phyloP scores from a whole-genome alignment of 495 filamentous ascomycete species.

The Neurospora cerealis region DNA sequence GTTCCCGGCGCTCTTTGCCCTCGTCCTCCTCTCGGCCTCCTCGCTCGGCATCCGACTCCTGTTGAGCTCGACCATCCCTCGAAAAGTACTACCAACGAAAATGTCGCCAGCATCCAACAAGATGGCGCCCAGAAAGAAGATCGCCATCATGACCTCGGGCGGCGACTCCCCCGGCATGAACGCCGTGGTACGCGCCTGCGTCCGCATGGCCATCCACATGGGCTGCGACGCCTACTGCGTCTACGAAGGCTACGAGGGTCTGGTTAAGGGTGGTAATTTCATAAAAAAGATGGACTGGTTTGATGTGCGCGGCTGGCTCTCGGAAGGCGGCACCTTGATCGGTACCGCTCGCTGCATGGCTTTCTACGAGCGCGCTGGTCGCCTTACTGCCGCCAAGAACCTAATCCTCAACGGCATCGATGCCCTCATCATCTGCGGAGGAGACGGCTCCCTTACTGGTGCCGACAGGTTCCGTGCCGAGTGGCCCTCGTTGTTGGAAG shows the following conservation, averaged over 20 bases:
- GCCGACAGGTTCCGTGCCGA: slow-evolving; percentile 88
- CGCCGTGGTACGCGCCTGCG: slow-evolving; percentile 83
- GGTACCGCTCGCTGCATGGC: slow-evolving; percentile 85
- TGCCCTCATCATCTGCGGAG: slow-evolving; percentile 91
- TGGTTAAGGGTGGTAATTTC: slow-evolving; percentile 79
- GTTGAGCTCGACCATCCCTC: slow-evolving; percentile 1
- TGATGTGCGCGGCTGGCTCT: slow-evolving; percentile 89
- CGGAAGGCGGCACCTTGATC: slow-evolving; percentile 92
- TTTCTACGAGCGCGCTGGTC: slow-evolving; percentile 79
- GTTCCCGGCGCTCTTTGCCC: slow-evolving; percentile 14
- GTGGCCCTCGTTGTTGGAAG: slow-evolving; percentile 78
- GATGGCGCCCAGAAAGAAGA: slow-evolving; percentile 56
- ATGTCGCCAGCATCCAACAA: slow-evolving; percentile 5
- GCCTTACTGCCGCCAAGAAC: slow-evolving; percentile 81
- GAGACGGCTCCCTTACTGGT: slow-evolving; percentile 94
- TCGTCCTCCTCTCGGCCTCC: slow-evolving; percentile 15
- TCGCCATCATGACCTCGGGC: slow-evolving; percentile 93
- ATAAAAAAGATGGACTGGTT: slow-evolving; percentile 86
- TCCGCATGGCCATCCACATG: slow-evolving; percentile 80
- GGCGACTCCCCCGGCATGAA: slow-evolving; percentile 99
- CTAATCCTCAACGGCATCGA: slow-evolving; percentile 88
- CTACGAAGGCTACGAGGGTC: slow-evolving; percentile 92
- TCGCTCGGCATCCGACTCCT: slow-evolving; percentile 6
- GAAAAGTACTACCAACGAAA: background rate
- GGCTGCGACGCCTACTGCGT: slow-evolving; percentile 84